Percentiles rank a stretch among this genome's conserved stretches.
phyloP scores from a whole-genome alignment of 257 asterid species.

The Coffea canephora region DNA sequence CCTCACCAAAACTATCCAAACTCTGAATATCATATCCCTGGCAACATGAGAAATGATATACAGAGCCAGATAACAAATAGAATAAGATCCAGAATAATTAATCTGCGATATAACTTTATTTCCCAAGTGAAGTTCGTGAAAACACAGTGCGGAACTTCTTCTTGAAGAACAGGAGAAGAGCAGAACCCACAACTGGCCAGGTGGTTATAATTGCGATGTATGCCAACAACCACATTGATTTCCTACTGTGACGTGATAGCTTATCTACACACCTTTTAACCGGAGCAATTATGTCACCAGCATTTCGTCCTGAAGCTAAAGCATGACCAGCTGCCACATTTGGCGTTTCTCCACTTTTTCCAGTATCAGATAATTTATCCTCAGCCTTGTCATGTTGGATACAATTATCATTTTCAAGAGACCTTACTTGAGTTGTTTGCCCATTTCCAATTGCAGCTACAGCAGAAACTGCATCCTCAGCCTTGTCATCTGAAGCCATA shows the following conservation, averaged over 20 bases:
- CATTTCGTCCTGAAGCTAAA: constrained; percentile 21
- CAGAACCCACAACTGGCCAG: constrained; percentile 75
- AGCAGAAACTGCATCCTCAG: neutral
- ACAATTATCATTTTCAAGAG: constrained; percentile 12
- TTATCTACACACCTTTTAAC: constrained; percentile 52
- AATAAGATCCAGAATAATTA: neutral
- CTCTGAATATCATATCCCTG: neutral
- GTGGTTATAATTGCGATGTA: constrained; percentile 64
- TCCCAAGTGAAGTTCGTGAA: constrained; percentile 21
- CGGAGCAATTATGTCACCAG: constrained; percentile 31
- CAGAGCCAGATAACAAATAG: neutral
- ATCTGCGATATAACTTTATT: constrained; percentile 1
- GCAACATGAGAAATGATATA: neutral
- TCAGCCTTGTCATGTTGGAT: constrained; percentile 24
- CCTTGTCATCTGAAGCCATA: constrained; percentile 7
- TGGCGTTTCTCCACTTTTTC: constrained; percentile 20
- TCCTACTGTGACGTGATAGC: constrained; percentile 41
- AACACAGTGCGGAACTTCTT: constrained; percentile 36
- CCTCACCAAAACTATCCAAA: neutral
- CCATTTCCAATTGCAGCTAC: constrained; percentile 41
- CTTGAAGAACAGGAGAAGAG: constrained; percentile 42
- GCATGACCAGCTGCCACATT: constrained; percentile 17
- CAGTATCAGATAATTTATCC: constrained; percentile 13
- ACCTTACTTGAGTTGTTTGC: constrained; percentile 22
- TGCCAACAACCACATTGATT: constrained; percentile 67